These are phyloP conservation scores for Coemansia sp. DNA, from an alignment of 192 early-diverging fungal species.

Conservation along the genomic window DNA sequence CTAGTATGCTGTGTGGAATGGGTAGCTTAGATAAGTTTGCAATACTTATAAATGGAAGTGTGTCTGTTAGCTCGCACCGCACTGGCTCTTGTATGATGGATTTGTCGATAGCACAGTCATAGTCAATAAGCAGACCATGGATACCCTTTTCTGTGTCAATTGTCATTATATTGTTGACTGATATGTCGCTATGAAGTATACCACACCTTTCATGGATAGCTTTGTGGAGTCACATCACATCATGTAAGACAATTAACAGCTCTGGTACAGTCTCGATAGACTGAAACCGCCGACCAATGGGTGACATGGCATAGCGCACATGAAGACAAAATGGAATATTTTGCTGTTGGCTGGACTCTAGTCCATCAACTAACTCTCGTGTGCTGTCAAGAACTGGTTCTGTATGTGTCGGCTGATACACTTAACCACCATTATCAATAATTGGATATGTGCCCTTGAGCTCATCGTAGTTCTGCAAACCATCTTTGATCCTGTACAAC, in stretches of 20 bases:
- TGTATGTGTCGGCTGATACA: neutral
- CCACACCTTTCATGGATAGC: neutral
- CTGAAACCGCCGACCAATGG: slow-evolving; percentile 2
- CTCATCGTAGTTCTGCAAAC: neutral
- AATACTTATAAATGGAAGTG: slow-evolving; percentile 12
- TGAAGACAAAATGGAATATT: slow-evolving; percentile 7
- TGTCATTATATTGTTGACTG: slow-evolving; percentile 8
- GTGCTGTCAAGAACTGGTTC: slow-evolving; percentile 2
- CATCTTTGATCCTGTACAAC: slow-evolving; percentile 5
- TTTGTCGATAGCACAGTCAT: slow-evolving; percentile 4
- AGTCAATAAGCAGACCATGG: slow-evolving; percentile 7
- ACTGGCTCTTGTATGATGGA: neutral
- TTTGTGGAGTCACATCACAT: slow-evolving; percentile 7
- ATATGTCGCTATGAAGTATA: slow-evolving; percentile 5
- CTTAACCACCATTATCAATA: neutral
- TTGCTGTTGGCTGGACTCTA: neutral
- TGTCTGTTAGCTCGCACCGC: slow-evolving; percentile 2
- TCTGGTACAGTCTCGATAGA: neutral
- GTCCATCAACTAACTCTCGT: neutral
- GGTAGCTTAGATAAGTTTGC: neutral
- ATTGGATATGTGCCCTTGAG: slow-evolving; percentile 3
- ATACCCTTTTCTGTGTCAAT: neutral
- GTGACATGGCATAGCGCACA: slow-evolving; percentile 8
- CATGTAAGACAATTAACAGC: neutral
- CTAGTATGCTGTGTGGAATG: slow-evolving; percentile 6